A percentile compares a stretch with the other conserved stretches of the same genome.
phyloP scores from a whole-genome alignment of 2,329 filamentous ascomycete species.

The Colletotrichum trifolii region DNA sequence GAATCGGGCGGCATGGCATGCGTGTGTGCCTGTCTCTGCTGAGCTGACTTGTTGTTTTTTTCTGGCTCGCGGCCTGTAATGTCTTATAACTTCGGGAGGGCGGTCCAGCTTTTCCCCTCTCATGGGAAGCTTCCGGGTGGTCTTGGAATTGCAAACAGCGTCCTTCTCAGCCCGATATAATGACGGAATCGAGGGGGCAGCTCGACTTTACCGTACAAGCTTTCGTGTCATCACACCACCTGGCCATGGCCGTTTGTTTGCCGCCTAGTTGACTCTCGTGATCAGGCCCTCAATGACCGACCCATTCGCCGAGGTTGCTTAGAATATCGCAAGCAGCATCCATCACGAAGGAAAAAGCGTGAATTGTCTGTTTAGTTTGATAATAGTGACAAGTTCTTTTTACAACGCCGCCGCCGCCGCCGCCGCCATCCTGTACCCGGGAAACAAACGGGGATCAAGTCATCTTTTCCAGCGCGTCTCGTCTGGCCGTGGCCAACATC shows the following conservation, averaged over 20 bases:
- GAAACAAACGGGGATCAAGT: slow-evolving; percentile 17
- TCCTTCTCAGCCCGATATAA: not conserved
- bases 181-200: not conserved
- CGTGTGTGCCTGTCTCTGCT: slow-evolving; percentile 32
- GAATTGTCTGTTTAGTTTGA: slow-evolving; percentile 26
- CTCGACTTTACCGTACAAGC: slow-evolving; percentile 4
- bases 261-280: not conserved
- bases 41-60: slow-evolving; percentile 25
- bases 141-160: slow-evolving; percentile 33
- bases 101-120: slow-evolving; percentile 25
- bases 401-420: slow-evolving; percentile 21
- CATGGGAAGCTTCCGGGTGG: slow-evolving; percentile 5
- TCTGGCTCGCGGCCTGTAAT: slow-evolving; percentile 27
- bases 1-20: slow-evolving; percentile 13
- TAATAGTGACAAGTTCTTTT: slow-evolving; percentile 36
- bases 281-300: not conserved
- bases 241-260: not conserved
- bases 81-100: slow-evolving; percentile 28
- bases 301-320: not conserved
- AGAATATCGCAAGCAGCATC: not conserved
- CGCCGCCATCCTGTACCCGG: slow-evolving; percentile 27
- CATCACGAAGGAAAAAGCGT: slow-evolving; percentile 14
- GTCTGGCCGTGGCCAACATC: slow-evolving; percentile 30
- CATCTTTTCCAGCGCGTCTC: slow-evolving; percentile 13
- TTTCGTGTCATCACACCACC: slow-evolving; percentile 9